phyloP scores from a whole-genome alignment of 1,284 basidiomycete genomes.

The Caloboletus firmus region DNA sequence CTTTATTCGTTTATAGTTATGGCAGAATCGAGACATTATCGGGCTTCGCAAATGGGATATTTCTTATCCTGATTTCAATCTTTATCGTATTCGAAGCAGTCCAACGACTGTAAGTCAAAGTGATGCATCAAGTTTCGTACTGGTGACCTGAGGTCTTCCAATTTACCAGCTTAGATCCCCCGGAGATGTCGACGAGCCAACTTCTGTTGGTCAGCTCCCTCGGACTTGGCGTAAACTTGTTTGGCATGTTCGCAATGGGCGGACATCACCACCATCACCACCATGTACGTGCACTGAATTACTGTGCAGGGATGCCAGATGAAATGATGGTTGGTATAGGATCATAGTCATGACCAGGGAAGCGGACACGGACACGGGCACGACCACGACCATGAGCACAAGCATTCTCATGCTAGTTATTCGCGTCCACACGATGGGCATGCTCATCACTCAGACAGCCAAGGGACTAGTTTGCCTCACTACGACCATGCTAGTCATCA shows the following conservation, averaged over 20 bases:
- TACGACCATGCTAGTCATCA: conserved; percentile 25
- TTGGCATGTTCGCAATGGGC: conserved; percentile 99
- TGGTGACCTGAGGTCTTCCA: conserved; percentile 6
- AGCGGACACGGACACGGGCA: conserved; percentile 43
- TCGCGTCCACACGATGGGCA: conserved; percentile 24
- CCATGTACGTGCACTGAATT: conserved; percentile 53
- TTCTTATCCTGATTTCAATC: conserved; percentile 93
- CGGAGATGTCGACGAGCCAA: conserved; percentile 97
- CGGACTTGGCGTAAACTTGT: conserved; percentile 92
- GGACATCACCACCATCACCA: conserved; percentile 86
- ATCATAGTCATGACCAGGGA: conserved; percentile 54
- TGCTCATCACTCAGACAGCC: conserved; percentile 10
- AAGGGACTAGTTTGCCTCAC: conserved; percentile 8
- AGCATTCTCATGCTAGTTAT: conserved; percentile 30
- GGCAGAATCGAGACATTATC: conserved; percentile 98
- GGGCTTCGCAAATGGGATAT: conserved; percentile 97
- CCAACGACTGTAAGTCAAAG: conserved; percentile 80
- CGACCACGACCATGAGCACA: conserved; percentile 41
- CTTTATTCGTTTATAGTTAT: conserved; percentile 56
- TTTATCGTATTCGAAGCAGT: conserved; percentile 99
- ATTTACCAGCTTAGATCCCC: conserved; percentile 77
- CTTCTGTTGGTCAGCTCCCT: conserved; percentile 86
- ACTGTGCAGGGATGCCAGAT: background rate
- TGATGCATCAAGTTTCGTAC: conserved; percentile 10
- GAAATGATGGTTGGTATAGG: conserved; percentile 31